phyloP scores from a whole-genome alignment of 768 basidiomycete genomes.

The Rhizopogon rudus region DNA sequence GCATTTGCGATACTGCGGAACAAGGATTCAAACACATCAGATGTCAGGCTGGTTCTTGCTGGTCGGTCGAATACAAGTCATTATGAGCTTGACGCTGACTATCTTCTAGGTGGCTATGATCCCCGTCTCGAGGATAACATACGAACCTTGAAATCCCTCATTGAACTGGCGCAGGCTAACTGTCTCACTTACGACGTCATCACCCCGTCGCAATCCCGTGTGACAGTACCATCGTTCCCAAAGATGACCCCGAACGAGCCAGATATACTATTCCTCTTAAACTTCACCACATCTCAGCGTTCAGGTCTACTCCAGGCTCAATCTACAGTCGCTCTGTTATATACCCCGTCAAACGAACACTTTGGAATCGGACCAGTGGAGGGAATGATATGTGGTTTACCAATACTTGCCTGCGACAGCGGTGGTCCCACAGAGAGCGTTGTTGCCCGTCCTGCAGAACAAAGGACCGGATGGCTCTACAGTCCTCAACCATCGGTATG shows the following conservation, averaged over 20 bases:
- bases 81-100: neutral
- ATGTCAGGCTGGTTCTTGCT: constrained; percentile 71
- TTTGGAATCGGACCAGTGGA: constrained; percentile 97
- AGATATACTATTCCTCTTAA: constrained; percentile 84
- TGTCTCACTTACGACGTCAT: constrained; percentile 56
- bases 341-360: constrained; percentile 94
- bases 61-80: constrained; percentile 29
- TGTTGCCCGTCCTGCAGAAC: constrained; percentile 30
- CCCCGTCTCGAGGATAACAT: constrained; percentile 83
- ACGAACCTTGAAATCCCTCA: constrained; percentile 56
- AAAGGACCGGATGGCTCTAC: constrained; percentile 77
- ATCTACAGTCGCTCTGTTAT: constrained; percentile 72
- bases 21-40: constrained; percentile 17
- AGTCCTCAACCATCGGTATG: constrained; percentile 58
- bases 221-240: constrained; percentile 36
- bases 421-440: constrained; percentile 93
- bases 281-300: constrained; percentile 83
- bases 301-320: constrained; percentile 68
- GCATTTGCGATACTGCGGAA: constrained; percentile 61
- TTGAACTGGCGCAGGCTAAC: constrained; percentile 33
- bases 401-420: constrained; percentile 81
- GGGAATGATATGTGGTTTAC: constrained; percentile 88
- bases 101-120: constrained; percentile 77
- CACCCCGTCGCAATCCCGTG: constrained; percentile 39
- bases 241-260: constrained; percentile 34